Evolutionary conservation across 768 basidiomycete genomes (phyloP).

Genomic region (Boletus huronensis): DNA sequence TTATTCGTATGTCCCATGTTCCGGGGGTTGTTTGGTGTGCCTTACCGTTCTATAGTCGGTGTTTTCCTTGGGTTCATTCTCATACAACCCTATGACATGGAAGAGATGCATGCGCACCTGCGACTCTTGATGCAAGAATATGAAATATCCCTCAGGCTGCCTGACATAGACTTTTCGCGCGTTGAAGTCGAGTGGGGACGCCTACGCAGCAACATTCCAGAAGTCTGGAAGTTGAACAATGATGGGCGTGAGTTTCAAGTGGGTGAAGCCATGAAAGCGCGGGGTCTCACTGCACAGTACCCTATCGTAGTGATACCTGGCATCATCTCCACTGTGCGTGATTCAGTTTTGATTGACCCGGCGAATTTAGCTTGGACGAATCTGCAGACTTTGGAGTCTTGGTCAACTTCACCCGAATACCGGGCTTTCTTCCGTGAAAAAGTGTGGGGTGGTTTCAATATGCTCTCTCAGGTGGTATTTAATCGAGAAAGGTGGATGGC

Average conservation of each 20-base stretch:
- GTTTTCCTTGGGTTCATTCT: constrained; percentile 59
- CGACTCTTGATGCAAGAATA: constrained; percentile 66
- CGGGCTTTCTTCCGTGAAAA: constrained; percentile 91
- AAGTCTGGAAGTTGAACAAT: constrained; percentile 76
- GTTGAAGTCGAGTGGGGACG: constrained; percentile 72
- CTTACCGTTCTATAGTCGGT: constrained; percentile 48
- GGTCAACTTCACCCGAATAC: constrained; percentile 86
- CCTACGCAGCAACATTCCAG: constrained; percentile 66
- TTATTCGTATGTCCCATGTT: constrained; percentile 45
- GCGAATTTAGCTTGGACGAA: background rate
- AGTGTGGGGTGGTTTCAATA: constrained; percentile 73
- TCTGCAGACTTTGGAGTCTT: constrained; percentile 80
- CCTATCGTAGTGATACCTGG: constrained; percentile 89
- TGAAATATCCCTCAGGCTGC: constrained; percentile 60
- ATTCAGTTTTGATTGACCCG: background rate
- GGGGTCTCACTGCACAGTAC: constrained; percentile 64
- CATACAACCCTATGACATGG: constrained; percentile 63
- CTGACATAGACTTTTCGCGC: constrained; percentile 62
- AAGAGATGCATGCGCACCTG: constrained; percentile 66
- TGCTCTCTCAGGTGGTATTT: constrained; percentile 80
- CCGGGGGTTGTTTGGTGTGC: background rate
- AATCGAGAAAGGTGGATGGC: constrained; percentile 88
- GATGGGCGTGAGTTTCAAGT: constrained; percentile 80
- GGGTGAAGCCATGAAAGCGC: constrained; percentile 61
- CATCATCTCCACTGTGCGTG: constrained; percentile 77